Evolutionary conservation across 108 stramenopile genomes (phyloP), one percentile per base, ranked within the genome.

Genomic region (Parietichytrium sp.): DNA sequence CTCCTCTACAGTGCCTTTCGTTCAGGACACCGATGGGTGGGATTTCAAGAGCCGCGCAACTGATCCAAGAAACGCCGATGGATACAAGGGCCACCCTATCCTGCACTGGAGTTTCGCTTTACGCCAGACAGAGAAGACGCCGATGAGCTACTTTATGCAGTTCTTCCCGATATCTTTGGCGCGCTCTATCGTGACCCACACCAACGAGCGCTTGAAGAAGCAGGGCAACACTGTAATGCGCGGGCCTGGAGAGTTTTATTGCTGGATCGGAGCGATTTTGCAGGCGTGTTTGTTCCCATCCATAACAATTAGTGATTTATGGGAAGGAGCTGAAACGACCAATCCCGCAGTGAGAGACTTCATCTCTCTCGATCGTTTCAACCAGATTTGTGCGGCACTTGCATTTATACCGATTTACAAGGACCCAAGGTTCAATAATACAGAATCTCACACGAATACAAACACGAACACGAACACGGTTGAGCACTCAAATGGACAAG

Each of bases 351-450:
- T 27, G 38, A 33, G 8, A 72, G 20, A 8, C 33, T 27, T 25
- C 2, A 72, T 72, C 38, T 13, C 29, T 31, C 10, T 72, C 42
- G 61, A 72, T 10, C 61, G 61, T 20, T 72, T 72, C 61, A 72
- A 27, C 23, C 61, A 72, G 20, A 72, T 72, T 45, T 18, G 20
- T 38, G 61, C 61, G 7, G 29, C 61, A 12, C 61, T 72, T 12
- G 10, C 16, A 12, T 72, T 72, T 2, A 42, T n/a, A n/a, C n/a
- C n/a, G n/a, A n/a, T n/a, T n/a, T n/a, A n/a, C n/a, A n/a, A n/a
- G n/a, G n/a, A n/a, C n/a, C n/a, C n/a, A n/a, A n/a, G n/a, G n/a
- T n/a, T n/a, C n/a, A n/a, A n/a, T n/a, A n/a, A n/a, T n/a, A n/a
- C n/a, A n/a, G n/a, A n/a, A n/a, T n/a, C n/a, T n/a, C n/a, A n/a